Percentiles rank a stretch among this genome's conserved stretches.
Evolutionary conservation across 176 grass and related monocot genomes (phyloP).

Genomic region (Rhipidocladum racemiflorum): DNA sequence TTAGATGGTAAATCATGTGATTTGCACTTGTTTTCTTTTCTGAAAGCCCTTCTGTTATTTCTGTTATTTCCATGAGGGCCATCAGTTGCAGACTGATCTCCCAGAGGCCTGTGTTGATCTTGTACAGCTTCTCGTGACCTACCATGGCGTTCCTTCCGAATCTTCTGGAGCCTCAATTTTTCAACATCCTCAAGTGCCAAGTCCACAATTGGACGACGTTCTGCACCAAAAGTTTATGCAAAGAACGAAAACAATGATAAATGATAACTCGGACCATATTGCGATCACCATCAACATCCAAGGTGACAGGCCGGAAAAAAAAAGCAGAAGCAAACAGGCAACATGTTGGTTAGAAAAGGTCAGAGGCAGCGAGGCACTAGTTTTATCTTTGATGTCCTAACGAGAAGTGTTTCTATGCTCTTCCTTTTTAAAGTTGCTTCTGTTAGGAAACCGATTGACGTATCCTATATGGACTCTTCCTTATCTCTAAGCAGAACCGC

Average conservation of each 20-base stretch:
- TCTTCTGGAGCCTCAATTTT: constrained; percentile 67
- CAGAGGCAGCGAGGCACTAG: not conserved
- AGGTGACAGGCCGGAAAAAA: not conserved
- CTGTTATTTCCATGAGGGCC: constrained; percentile 8
- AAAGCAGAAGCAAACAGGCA: constrained; percentile 22
- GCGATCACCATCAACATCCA: not conserved
- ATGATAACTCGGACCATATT: not conserved
- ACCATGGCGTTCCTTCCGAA: constrained; percentile 25
- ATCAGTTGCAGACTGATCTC: constrained; percentile 21
- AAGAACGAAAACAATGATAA: constrained; percentile 10
- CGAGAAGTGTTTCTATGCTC: too few species aligned
- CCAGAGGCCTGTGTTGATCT: constrained; percentile 14
- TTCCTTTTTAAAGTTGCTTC: too few species aligned
- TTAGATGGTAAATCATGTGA: constrained; percentile 28
- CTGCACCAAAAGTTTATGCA: constrained; percentile 76
- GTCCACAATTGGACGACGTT: constrained; percentile 80
- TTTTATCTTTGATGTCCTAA: constrained; percentile 1
- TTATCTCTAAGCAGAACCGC: too few species aligned
- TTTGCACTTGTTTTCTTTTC: constrained; percentile 49
- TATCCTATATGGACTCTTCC: too few species aligned
- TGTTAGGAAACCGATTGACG: too few species aligned
- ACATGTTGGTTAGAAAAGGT: not conserved
- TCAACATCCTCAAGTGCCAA: constrained; percentile 89
- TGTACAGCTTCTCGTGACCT: constrained; percentile 29
- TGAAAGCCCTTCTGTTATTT: constrained; percentile 34